Evolutionary conservation across 2,329 filamentous ascomycete species (phyloP).

Genomic region (Cercospora sojina): DNA sequence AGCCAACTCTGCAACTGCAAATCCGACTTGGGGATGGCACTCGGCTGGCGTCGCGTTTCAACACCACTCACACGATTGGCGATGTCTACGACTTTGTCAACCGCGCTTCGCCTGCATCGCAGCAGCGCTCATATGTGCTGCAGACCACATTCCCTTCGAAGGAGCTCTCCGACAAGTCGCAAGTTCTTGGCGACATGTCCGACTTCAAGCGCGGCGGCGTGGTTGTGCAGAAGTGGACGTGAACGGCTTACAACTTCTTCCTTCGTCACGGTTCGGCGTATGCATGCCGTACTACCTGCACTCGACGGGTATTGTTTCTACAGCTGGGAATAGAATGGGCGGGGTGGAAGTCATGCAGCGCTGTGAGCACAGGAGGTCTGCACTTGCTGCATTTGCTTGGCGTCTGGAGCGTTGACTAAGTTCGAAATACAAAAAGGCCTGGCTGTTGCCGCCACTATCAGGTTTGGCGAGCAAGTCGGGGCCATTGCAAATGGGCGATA

Average conservation of each 20-base stretch:
- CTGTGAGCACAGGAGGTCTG: neutral
- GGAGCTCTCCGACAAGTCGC: constrained; percentile 67
- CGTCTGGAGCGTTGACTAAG: constrained; percentile 8
- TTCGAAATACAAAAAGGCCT: constrained; percentile 1
- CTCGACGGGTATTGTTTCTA: neutral
- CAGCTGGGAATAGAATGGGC: neutral
- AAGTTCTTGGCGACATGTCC: constrained; percentile 48
- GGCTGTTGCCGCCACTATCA: neutral
- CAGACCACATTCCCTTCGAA: constrained; percentile 83
- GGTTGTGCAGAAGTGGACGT: constrained; percentile 57
- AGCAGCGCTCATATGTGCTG: constrained; percentile 65
- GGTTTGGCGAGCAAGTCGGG: neutral
- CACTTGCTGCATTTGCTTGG: constrained; percentile 7
- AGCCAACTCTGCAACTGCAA: constrained; percentile 68
- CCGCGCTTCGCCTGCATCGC: constrained; percentile 59
- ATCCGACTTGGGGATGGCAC: constrained; percentile 78
- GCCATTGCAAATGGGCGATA: constrained; percentile 6
- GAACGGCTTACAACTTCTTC: neutral
- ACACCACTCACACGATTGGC: constrained; percentile 72
- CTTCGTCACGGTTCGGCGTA: neutral
- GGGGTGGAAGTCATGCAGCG: neutral
- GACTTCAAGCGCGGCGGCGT: constrained; percentile 55
- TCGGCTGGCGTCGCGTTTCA: constrained; percentile 75
- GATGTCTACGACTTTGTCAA: constrained; percentile 75
- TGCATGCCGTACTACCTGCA: neutral